These are phyloP conservation scores for Amaranthus cruentus DNA, from an alignment of 148 eudicot species.

Conservation along the genomic window DNA sequence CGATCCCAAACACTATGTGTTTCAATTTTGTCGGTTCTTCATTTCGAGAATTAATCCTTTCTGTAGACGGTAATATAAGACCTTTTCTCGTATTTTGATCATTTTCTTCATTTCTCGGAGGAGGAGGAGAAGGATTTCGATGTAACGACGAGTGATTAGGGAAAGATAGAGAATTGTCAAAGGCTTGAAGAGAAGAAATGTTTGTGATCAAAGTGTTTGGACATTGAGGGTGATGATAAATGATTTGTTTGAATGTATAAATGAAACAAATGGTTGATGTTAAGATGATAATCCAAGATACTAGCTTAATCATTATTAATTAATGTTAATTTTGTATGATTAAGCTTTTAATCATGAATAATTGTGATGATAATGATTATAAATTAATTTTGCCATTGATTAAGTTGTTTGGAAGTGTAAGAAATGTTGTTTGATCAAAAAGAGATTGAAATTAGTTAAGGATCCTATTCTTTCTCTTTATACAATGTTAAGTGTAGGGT, in stretches of 20 bases:
- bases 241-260: constrained; percentile 39
- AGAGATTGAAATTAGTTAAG: constrained; percentile 21
- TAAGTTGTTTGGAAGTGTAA: constrained; percentile 26
- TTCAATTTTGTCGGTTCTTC: constrained; percentile 31
- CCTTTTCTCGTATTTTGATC: background rate
- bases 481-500: constrained; percentile 9
- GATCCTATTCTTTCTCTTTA: constrained; percentile 25
- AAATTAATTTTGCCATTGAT: constrained; percentile 9
- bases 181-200: constrained; percentile 3
- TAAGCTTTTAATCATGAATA: background rate
- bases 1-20: constrained; percentile 59
- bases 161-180: background rate
- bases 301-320: constrained; percentile 26
- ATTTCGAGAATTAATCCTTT: background rate
- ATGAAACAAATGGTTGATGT: constrained; percentile 38
- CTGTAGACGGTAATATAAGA: background rate
- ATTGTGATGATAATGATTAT: background rate
- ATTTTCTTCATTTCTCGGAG: constrained; percentile 3
- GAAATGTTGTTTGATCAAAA: background rate
- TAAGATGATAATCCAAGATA: constrained; percentile 29
- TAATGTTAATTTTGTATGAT: background rate
- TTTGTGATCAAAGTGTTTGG: background rate
- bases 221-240: constrained; percentile 25
- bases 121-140: background rate
- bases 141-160: background rate